A percentile compares a stretch with the other conserved stretches of the same genome.
Conservation (phyloP, 257 asterid genomes). For the Solanum chiquidenum region DNA sequence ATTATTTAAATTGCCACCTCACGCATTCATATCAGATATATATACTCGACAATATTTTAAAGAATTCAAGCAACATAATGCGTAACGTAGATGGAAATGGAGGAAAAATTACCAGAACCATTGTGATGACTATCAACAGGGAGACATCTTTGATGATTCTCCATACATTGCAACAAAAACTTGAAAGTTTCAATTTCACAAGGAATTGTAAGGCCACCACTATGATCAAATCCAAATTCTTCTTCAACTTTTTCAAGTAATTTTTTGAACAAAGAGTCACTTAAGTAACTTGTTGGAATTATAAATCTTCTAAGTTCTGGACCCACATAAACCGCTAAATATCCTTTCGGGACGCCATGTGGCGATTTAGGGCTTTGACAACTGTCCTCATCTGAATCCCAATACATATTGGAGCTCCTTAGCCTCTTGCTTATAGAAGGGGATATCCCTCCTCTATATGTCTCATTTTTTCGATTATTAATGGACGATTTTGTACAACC, state of each 20-base stretch:
- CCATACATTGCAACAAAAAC: slow-evolving; percentile 28
- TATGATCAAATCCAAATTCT: slow-evolving; percentile 70
- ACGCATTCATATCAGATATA: not conserved
- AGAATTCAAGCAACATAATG: not conserved
- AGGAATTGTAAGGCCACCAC: slow-evolving; percentile 62
- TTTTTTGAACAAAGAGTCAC: slow-evolving; percentile 46
- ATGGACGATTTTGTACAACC: not conserved
- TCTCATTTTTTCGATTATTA: not conserved
- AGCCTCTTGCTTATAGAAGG: slow-evolving; percentile 24
- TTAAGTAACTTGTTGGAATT: slow-evolving; percentile 51
- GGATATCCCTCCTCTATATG: slow-evolving; percentile 11
- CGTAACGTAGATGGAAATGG: rapidly evolving
- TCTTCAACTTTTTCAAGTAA: slow-evolving; percentile 62
- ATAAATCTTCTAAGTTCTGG: slow-evolving; percentile 49
- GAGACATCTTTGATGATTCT: slow-evolving; percentile 22
- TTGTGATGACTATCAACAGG: not conserved
- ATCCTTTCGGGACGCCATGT: slow-evolving; percentile 25
- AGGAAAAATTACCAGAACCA: not conserved
- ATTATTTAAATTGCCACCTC: not conserved
- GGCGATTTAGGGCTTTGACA: slow-evolving; percentile 31
- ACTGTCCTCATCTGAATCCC: slow-evolving; percentile 29
- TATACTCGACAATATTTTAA: too few relatives aligned
- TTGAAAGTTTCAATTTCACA: slow-evolving; percentile 48
- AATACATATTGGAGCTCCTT: not conserved
- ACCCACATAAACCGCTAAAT: slow-evolving; percentile 34